These are phyloP conservation scores for Acrocalymma vagum DNA, from an alignment of 2,329 filamentous ascomycete species.

Conservation along the genomic window DNA sequence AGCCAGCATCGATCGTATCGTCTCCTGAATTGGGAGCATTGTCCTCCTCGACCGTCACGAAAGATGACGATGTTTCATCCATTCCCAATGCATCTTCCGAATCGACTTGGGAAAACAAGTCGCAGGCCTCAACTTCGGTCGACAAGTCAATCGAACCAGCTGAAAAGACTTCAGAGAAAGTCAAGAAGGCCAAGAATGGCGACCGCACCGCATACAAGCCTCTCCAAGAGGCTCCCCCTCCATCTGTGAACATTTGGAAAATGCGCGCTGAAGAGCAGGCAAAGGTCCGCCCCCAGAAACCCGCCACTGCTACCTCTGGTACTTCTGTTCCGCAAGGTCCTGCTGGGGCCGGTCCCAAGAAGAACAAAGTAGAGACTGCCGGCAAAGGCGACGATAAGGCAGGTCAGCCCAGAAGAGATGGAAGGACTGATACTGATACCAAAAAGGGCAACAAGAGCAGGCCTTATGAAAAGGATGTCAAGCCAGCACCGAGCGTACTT, in stretches of 20 bases:
- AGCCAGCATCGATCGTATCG: slow-evolving; percentile 42
- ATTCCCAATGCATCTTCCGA: slow-evolving; percentile 71
- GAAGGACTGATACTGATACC: slow-evolving; percentile 30
- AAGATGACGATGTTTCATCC: slow-evolving; percentile 69
- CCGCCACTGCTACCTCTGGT: slow-evolving; percentile 43
- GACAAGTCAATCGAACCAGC: slow-evolving; percentile 67
- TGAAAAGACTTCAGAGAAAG: slow-evolving; percentile 63
- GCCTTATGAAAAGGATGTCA: slow-evolving; percentile 38
- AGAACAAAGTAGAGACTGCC: slow-evolving; percentile 31
- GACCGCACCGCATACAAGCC: slow-evolving; percentile 62
- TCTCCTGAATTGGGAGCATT: slow-evolving; percentile 65
- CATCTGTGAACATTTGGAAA: slow-evolving; percentile 87
- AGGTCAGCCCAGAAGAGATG: slow-evolving; percentile 33
- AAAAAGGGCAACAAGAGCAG: slow-evolving; percentile 38
- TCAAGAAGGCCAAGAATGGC: slow-evolving; percentile 55
- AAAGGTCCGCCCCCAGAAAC: slow-evolving; percentile 57
- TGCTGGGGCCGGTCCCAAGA: slow-evolving; percentile 27
- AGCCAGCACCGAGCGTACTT: slow-evolving; percentile 31
- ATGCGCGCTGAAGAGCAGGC: slow-evolving; percentile 75
- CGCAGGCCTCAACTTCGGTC: slow-evolving; percentile 68
- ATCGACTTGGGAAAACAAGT: slow-evolving; percentile 72
- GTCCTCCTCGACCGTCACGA: slow-evolving; percentile 62
- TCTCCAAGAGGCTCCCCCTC: slow-evolving; percentile 82
- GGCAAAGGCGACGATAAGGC: slow-evolving; percentile 36
- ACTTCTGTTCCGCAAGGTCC: slow-evolving; percentile 16